These are phyloP conservation scores for Cruciata laevipes DNA, from an alignment of 257 asterid species.

Conservation along the genomic window DNA sequence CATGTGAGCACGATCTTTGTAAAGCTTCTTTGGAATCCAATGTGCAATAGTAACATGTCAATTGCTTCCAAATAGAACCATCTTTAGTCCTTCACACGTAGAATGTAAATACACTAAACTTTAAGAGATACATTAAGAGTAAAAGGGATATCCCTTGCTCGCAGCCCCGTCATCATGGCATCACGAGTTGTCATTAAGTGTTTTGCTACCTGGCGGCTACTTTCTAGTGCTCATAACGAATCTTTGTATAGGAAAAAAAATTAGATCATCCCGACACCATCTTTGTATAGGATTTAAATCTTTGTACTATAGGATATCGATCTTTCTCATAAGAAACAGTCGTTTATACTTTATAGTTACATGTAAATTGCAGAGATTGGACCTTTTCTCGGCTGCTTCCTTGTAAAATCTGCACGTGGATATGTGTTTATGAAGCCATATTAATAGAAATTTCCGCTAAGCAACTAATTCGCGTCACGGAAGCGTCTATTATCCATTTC, in stretches of 20 bases:
- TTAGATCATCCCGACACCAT: too few relatives aligned
- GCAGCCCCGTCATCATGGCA: too few relatives aligned
- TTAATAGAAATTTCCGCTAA: not conserved
- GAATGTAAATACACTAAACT: too few relatives aligned
- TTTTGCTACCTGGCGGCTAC: too few relatives aligned
- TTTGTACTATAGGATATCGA: too few relatives aligned
- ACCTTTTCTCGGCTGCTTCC: not conserved
- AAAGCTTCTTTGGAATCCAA: not conserved
- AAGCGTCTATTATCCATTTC: not conserved
- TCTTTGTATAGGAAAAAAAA: too few relatives aligned
- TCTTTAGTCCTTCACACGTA: too few relatives aligned
- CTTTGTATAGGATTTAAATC: too few relatives aligned
- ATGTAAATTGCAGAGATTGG: not conserved
- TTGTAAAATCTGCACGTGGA: not conserved
- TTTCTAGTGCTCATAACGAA: too few relatives aligned
- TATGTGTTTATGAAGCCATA: not conserved
- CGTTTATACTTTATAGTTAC: not conserved
- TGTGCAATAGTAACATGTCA: not conserved
- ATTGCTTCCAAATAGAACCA: not conserved
- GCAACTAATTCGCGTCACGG: constrained; percentile 5
- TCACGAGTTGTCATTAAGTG: too few relatives aligned
- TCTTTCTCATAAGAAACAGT: not conserved
- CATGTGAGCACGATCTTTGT: not conserved
- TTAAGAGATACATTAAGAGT: too few relatives aligned
- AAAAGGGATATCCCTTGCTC: too few relatives aligned